Percentiles rank a stretch among this genome's conserved stretches.
phyloP scores from a whole-genome alignment of 2,329 filamentous ascomycete genomes.

The Juglanconis oblonga region DNA sequence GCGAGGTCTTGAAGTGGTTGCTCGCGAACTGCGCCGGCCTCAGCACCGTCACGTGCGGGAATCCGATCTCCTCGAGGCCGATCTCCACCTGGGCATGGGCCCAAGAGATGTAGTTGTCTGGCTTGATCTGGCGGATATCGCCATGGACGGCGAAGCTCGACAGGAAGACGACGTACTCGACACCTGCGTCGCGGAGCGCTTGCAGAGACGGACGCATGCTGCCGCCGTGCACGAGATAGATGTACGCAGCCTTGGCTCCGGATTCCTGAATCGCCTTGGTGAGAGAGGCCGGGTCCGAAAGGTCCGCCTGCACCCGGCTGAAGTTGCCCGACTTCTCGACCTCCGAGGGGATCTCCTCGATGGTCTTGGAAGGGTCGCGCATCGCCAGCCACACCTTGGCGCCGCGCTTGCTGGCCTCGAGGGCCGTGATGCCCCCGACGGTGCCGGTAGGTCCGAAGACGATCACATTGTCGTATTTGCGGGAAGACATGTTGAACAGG shows the following conservation, averaged over 20 bases:
- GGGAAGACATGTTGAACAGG: neutral
- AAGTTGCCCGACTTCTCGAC: slow-evolving; percentile 17
- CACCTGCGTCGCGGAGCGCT: slow-evolving; percentile 42
- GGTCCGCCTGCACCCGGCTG: slow-evolving; percentile 35
- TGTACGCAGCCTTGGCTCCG: slow-evolving; percentile 44
- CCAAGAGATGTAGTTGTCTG: slow-evolving; percentile 33
- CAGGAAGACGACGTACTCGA: slow-evolving; percentile 43
- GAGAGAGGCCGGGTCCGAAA: slow-evolving; percentile 39
- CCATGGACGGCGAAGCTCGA: slow-evolving; percentile 32
- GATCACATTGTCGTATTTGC: slow-evolving; percentile 29
- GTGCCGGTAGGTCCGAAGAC: slow-evolving; percentile 49
- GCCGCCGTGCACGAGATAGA: slow-evolving; percentile 36
- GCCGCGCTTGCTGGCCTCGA: slow-evolving; percentile 35
- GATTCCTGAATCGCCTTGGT: slow-evolving; percentile 36
- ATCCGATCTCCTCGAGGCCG: slow-evolving; percentile 38
- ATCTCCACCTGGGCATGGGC: slow-evolving; percentile 43
- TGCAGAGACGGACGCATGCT: slow-evolving; percentile 36
- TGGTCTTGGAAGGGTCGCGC: slow-evolving; percentile 33
- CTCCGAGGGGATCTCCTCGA: slow-evolving; percentile 25
- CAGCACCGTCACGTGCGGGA: slow-evolving; percentile 32
- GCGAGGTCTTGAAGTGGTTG: slow-evolving; percentile 30
- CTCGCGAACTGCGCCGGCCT: slow-evolving; percentile 43
- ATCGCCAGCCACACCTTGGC: slow-evolving; percentile 30
- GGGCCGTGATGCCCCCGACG: slow-evolving; percentile 39
- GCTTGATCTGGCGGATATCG: slow-evolving; percentile 25